phyloP scores from a whole-genome alignment of 495 filamentous ascomycete genomes.

The Aspergillus olivimuriae region DNA sequence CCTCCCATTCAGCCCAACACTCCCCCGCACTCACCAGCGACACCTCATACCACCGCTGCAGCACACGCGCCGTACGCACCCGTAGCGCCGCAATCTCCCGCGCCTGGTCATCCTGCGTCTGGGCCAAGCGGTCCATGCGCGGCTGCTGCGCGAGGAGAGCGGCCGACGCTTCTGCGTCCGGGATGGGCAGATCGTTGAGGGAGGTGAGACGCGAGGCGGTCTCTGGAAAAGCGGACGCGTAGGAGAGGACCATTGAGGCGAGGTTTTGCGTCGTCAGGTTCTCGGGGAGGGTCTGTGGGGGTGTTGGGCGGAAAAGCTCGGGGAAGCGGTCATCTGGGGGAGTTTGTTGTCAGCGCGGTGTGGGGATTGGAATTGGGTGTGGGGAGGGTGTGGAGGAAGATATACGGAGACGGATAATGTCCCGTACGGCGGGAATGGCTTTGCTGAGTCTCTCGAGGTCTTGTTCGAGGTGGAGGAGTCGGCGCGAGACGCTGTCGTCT shows the following conservation, averaged over 20 bases:
- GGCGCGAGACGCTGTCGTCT: conserved; percentile 42
- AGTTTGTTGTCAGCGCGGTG: conserved; percentile 9
- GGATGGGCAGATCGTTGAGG: conserved; percentile 69
- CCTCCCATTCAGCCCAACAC: conserved; percentile 70
- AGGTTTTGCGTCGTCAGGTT: conserved; percentile 38
- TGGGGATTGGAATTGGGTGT: background rate
- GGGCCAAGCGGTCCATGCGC: conserved; percentile 59
- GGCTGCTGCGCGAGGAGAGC: conserved; percentile 63
- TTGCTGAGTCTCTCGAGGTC: conserved; percentile 45
- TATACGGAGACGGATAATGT: conserved; percentile 45
- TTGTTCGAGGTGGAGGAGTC: conserved; percentile 59
- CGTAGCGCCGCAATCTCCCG: conserved; percentile 64
- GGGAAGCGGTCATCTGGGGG: conserved; percentile 49
- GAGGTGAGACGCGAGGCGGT: conserved; percentile 76
- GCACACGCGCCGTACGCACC: conserved; percentile 60
- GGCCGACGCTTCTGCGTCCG: conserved; percentile 59
- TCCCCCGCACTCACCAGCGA: conserved; percentile 62
- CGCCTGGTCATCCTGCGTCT: conserved; percentile 64
- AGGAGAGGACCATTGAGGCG: conserved; percentile 66
- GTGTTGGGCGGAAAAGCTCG: conserved; percentile 47
- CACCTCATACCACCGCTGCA: conserved; percentile 77
- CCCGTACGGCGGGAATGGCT: conserved; percentile 40
- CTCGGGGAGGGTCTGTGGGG: conserved; percentile 31
- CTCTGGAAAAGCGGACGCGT: conserved; percentile 65
- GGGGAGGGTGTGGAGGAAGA: conserved; percentile 1